These are phyloP conservation scores for Dryas drummondii DNA, from an alignment of 306 rosid genomes.

Conservation along the genomic window DNA sequence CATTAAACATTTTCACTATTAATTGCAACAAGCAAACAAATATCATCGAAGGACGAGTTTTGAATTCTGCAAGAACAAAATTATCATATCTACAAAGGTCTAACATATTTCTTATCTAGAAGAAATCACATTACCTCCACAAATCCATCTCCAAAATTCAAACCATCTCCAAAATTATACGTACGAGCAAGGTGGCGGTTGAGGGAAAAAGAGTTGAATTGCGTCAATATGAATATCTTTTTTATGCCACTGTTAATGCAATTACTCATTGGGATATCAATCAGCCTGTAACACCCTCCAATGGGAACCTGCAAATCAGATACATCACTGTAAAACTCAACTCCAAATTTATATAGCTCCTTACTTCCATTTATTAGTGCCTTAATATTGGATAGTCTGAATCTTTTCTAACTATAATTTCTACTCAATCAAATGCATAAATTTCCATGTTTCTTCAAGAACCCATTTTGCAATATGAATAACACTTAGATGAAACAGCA, in stretches of 20 bases:
- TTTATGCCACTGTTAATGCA: conserved; percentile 91
- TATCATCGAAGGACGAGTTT: neutral
- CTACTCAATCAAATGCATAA: neutral
- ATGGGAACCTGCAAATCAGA: conserved; percentile 70
- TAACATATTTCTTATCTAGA: neutral
- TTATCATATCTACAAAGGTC: neutral
- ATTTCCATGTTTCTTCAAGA: neutral
- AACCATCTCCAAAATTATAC: conserved; percentile 70
- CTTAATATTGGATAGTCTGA: too few relatives aligned
- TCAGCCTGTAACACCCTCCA: conserved; percentile 90
- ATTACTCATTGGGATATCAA: conserved; percentile 93
- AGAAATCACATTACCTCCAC: conserved; percentile 62
- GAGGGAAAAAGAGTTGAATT: conserved; percentile 85
- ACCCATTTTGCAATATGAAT: neutral
- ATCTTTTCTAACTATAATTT: neutral
- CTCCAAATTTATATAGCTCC: neutral
- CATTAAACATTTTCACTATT: conserved; percentile 6
- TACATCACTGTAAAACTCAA: neutral
- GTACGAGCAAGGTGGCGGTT: conserved; percentile 82
- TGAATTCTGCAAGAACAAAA: neutral
- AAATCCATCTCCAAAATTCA: conserved; percentile 83
- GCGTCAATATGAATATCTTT: conserved; percentile 78
- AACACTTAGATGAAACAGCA: conserved; percentile 6
- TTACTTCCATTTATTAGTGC: too few relatives aligned
- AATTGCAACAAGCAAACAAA: neutral